A percentile compares a stretch with the other conserved stretches of the same genome.
phyloP scores from a whole-genome alignment of 2,329 filamentous ascomycete species.

The Aschersonia sp. region DNA sequence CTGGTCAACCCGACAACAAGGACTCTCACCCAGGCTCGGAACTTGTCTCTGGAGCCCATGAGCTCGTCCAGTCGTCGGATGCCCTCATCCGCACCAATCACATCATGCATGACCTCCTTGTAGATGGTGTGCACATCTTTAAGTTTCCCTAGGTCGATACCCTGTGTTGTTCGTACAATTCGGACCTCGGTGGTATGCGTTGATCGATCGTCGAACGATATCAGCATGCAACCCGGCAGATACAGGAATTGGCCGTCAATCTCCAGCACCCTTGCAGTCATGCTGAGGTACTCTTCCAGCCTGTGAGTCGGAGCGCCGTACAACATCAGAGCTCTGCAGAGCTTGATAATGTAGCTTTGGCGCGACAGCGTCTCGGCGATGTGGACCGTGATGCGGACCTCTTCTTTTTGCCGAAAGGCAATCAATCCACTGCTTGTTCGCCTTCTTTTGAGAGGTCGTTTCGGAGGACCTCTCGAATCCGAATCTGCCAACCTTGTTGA shows the following conservation, averaged over 20 bases:
- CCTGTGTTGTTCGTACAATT: slow-evolving; percentile 43
- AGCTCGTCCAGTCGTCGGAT: slow-evolving; percentile 36
- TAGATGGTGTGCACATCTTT: slow-evolving; percentile 47
- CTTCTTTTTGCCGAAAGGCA: slow-evolving; percentile 25
- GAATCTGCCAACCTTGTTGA: slow-evolving; percentile 17
- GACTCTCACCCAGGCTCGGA: slow-evolving; percentile 36
- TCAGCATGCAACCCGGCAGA: slow-evolving; percentile 81
- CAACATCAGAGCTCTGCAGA: slow-evolving; percentile 74
- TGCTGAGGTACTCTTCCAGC: slow-evolving; percentile 76
- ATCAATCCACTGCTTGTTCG: slow-evolving; percentile 21
- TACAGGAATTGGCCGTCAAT: slow-evolving; percentile 84
- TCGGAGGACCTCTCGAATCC: slow-evolving; percentile 10
- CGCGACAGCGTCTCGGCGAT: slow-evolving; percentile 57
- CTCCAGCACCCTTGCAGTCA: slow-evolving; percentile 69
- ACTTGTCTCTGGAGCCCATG: slow-evolving; percentile 40
- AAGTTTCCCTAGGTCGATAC: slow-evolving; percentile 45
- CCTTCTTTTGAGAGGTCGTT: slow-evolving; percentile 20
- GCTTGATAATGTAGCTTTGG: slow-evolving; percentile 68
- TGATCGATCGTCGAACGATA: slow-evolving; percentile 64
- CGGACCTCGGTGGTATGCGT: slow-evolving; percentile 54
- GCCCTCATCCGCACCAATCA: slow-evolving; percentile 42
- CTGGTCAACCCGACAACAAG: slow-evolving; percentile 59
- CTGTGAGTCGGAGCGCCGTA: slow-evolving; percentile 84
- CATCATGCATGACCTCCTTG: slow-evolving; percentile 49
- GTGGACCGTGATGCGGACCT: slow-evolving; percentile 30